A percentile compares a stretch with the other conserved stretches of the same genome.
Evolutionary conservation across 176 grass and related monocot species (phyloP).

Genomic region (barley (Hordeum vulgare)): MorexV3_pseudomolecules_assembly NC_058523.1:525007647-525008146

Average conservation of each 20-base stretch:
- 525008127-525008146: slow-evolving; percentile 27
- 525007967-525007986: slow-evolving; percentile 78
- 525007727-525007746: slow-evolving; percentile 62
- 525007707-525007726: slow-evolving; percentile 48
- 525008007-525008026: slow-evolving; percentile 78
- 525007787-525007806: slow-evolving; percentile 56
- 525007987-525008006: slow-evolving; percentile 75
- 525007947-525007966: slow-evolving; percentile 50
- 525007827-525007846: slow-evolving; percentile 69
- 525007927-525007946: slow-evolving; percentile 89
- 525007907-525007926: slow-evolving; percentile 41
- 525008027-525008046: slow-evolving; percentile 64
- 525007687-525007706: slow-evolving; percentile 58
- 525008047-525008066: slow-evolving; percentile 67
- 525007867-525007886: slow-evolving; percentile 54
- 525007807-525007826: slow-evolving; percentile 73
- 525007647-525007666: slow-evolving; percentile 57
- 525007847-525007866: slow-evolving; percentile 73
- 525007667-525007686: slow-evolving; percentile 63
- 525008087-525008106: slow-evolving; percentile 78
- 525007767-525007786: slow-evolving; percentile 50
- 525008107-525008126: slow-evolving; percentile 31
- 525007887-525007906: slow-evolving; percentile 69
- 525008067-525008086: slow-evolving; percentile 40
- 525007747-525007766: slow-evolving; percentile 96